Evolutionary conservation across 441 rosid genomes (phyloP).

Genomic region (Gossypium gossypioides): DNA sequence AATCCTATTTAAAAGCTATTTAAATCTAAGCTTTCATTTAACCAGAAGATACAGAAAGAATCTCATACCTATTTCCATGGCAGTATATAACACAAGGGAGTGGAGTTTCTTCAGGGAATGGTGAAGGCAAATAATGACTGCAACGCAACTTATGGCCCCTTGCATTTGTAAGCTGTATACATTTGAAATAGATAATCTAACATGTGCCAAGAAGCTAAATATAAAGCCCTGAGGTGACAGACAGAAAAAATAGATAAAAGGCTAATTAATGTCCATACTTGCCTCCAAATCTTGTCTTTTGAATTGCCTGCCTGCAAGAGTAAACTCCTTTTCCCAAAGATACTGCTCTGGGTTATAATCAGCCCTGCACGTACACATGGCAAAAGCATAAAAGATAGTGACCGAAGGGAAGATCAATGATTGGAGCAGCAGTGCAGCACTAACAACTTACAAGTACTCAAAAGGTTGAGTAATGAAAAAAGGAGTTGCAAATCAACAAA

Average conservation of each 20-base stretch:
- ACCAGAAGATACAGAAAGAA: constrained; percentile 6
- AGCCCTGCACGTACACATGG: constrained; percentile 42
- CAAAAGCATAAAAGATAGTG: not conserved
- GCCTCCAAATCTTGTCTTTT: constrained; percentile 94
- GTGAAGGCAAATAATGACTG: constrained; percentile 75
- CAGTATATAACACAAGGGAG: constrained; percentile 97
- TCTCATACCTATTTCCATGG: constrained; percentile 82
- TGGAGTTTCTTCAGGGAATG: constrained; percentile 54
- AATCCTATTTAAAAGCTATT: not conserved
- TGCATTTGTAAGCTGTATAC: constrained; percentile 68
- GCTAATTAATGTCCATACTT: constrained; percentile 46
- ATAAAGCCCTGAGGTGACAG: not conserved
- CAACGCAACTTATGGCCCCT: constrained; percentile 77
- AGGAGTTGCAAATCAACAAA: not conserved
- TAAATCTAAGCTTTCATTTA: not conserved
- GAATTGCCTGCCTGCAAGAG: constrained; percentile 67
- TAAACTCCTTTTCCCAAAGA: constrained; percentile 83
- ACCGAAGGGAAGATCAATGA: not conserved
- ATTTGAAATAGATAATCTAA: constrained; percentile 12
- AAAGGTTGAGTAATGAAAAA: not conserved
- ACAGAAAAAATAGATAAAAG: not conserved
- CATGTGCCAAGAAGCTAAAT: constrained; percentile 11
- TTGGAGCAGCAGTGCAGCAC: constrained; percentile 4
- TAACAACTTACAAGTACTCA: not conserved
- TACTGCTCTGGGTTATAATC: constrained; percentile 89